Conservation (phyloP, 768 basidiomycete genomes). For the Suillus ampliporus region DNA sequence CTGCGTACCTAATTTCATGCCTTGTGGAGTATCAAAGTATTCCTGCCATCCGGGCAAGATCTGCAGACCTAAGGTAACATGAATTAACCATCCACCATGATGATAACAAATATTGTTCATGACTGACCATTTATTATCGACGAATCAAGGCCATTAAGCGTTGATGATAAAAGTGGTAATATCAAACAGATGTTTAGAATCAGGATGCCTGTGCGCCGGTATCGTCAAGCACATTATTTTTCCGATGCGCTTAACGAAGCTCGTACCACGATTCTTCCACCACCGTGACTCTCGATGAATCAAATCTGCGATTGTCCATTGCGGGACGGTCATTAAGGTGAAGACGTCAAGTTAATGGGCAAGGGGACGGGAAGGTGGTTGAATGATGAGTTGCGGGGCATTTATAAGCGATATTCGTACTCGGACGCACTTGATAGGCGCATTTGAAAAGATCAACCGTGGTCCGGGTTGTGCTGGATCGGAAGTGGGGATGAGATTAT, state of each 20-base stretch:
- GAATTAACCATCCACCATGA: constrained; percentile 33
- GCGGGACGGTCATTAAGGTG: constrained; percentile 41
- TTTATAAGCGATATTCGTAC: constrained; percentile 5
- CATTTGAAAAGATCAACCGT: constrained; percentile 5
- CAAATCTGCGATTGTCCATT: constrained; percentile 63
- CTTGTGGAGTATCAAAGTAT: constrained; percentile 58
- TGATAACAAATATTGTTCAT: background rate
- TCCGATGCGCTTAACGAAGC: background rate
- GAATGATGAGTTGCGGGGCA: background rate
- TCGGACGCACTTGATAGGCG: constrained; percentile 1
- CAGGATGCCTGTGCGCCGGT: constrained; percentile 51
- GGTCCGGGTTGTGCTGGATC: background rate
- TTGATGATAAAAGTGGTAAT: constrained; percentile 67
- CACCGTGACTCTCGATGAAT: constrained; percentile 58
- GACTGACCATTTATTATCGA: constrained; percentile 59
- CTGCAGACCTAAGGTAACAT: constrained; percentile 57
- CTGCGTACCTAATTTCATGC: constrained; percentile 52
- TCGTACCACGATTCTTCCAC: constrained; percentile 65
- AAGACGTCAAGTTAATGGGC: background rate
- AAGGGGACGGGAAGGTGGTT: constrained; percentile 4
- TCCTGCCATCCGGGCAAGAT: constrained; percentile 69
- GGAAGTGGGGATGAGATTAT: background rate
- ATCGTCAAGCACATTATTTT: background rate
- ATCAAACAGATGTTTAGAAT: constrained; percentile 62
- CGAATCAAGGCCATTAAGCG: constrained; percentile 71